Evolutionary conservation across 164 flowering plant genomes (phyloP), one percentile per base, ranked within the genome.

Genomic region (Kalanchoe fedtschenkoi): DNA sequence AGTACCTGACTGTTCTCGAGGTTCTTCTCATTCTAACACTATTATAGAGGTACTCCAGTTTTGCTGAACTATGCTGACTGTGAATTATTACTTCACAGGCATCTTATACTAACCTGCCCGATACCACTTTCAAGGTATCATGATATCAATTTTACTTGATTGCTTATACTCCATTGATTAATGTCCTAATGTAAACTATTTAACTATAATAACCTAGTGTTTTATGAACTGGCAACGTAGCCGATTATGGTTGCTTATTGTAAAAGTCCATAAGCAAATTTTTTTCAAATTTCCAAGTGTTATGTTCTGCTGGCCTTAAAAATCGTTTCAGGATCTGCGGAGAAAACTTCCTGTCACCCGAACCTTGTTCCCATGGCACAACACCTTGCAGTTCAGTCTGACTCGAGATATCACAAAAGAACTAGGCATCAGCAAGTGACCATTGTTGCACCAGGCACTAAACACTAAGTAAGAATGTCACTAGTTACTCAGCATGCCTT

Each of bases 271-370:
- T 17, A 4, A 21, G 39, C 61, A 22, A 29, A 24, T 61, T 21
- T n/a, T n/a, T n/a, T 14, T 42, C 5, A 7, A 4, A 26, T n/a
- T 21, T 9, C 42, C 8, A 5, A 17, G 8, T 21, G 41, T 30
- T 53, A 21, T 57, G 24, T 30, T 26, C 19, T 34, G 0, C 21
- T 26, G n/a, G n/a, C n/a, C n/a, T 60, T 15, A 30, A 28, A 68
- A 53, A 22, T 14, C 17, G 33, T 11, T 81, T 70, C 87, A 93
- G 98, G 98, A 93, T 62, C 88, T 93, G 15, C 85, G 96, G 53
- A 88, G 98, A 67, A 93, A 88, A 80, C 95, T 93, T 66, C 98
- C 97, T 7, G 92, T 93, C 55, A 93, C 98, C 26, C 91, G 97
- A 16, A 93, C 98, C 41, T 69, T 86, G 61, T 93, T 93, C 62